Evolutionary conservation across 371 early-diverging fungal species (phyloP).

Genomic region (Sporodiniella umbellata): DNA sequence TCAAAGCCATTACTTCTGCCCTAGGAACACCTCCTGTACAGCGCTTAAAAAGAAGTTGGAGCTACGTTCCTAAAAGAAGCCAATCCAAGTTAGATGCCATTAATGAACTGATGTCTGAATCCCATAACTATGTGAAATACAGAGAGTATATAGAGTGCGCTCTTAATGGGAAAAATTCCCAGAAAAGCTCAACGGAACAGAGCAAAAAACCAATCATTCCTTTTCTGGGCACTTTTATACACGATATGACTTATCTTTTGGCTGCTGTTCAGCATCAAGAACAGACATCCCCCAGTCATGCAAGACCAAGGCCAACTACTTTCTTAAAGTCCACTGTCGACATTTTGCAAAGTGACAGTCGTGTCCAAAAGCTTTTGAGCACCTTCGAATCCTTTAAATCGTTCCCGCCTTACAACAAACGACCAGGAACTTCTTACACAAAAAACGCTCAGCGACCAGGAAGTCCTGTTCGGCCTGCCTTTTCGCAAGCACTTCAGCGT

Average conservation of each 20-base stretch:
- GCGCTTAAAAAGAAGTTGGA: slow-evolving; percentile 76
- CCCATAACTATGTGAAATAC: slow-evolving; percentile 70
- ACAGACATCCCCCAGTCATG: slow-evolving; percentile 1
- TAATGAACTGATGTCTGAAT: slow-evolving; percentile 66
- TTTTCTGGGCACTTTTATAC: slow-evolving; percentile 75
- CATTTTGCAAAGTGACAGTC: slow-evolving; percentile 43
- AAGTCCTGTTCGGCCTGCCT: slow-evolving; percentile 47
- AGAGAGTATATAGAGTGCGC: slow-evolving; percentile 63
- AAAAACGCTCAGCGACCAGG: slow-evolving; percentile 3
- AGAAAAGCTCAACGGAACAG: slow-evolving; percentile 42
- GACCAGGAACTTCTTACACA: slow-evolving; percentile 16
- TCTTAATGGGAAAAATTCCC: slow-evolving; percentile 32
- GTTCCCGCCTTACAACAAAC: slow-evolving; percentile 53
- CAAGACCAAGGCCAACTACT: slow-evolving; percentile 3
- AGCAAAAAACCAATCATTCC: slow-evolving; percentile 65
- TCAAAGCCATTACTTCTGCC: slow-evolving; percentile 73
- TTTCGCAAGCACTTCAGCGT: slow-evolving; percentile 53
- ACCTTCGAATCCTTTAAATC: slow-evolving; percentile 53
- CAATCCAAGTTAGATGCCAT: slow-evolving; percentile 56
- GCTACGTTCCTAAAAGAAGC: slow-evolving; percentile 66
- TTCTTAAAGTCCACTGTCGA: not conserved
- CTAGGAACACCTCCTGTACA: slow-evolving; percentile 74
- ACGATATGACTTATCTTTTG: slow-evolving; percentile 74
- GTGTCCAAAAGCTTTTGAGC: slow-evolving; percentile 49
- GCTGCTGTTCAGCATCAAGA: slow-evolving; percentile 36